Evolutionary conservation across 305 asterid species (phyloP).

Genomic region (Fraxinus baroniana): DNA sequence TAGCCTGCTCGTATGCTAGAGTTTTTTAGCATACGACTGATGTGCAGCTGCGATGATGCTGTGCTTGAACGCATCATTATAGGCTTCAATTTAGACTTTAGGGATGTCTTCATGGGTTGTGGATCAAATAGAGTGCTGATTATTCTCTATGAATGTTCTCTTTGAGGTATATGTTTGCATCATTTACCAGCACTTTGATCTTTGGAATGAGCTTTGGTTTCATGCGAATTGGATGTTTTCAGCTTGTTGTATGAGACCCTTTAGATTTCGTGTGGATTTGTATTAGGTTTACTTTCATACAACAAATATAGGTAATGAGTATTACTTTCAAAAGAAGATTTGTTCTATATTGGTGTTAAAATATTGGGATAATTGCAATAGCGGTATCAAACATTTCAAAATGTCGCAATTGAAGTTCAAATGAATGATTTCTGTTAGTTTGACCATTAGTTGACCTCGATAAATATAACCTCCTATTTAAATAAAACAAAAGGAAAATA

Average conservation of each 20-base stretch:
- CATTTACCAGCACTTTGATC: neutral
- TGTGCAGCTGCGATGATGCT: neutral
- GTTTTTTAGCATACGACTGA: slow-evolving; percentile 1
- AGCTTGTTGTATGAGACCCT: neutral
- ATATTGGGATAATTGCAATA: no score
- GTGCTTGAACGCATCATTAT: neutral
- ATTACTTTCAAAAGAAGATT: no score
- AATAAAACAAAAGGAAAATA: no score
- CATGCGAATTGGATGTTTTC: neutral
- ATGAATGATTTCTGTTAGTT: no score
- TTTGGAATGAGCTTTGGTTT: neutral
- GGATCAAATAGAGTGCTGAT: neutral
- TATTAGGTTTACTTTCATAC: neutral
- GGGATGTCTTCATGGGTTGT: neutral
- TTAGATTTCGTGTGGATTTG: neutral
- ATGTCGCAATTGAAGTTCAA: no score
- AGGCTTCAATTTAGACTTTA: neutral
- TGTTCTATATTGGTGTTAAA: no score
- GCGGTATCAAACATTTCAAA: no score
- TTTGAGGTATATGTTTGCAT: neutral
- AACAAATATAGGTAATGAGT: no score
- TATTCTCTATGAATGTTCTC: neutral
- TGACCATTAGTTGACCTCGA: no score
- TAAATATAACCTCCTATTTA: no score
- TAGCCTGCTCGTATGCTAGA: slow-evolving; percentile 16